A percentile compares a stretch with the other conserved stretches of the same genome.
phyloP scores from a whole-genome alignment of 164 flowering plant genomes.

The Aristolochia contorta region DNA sequence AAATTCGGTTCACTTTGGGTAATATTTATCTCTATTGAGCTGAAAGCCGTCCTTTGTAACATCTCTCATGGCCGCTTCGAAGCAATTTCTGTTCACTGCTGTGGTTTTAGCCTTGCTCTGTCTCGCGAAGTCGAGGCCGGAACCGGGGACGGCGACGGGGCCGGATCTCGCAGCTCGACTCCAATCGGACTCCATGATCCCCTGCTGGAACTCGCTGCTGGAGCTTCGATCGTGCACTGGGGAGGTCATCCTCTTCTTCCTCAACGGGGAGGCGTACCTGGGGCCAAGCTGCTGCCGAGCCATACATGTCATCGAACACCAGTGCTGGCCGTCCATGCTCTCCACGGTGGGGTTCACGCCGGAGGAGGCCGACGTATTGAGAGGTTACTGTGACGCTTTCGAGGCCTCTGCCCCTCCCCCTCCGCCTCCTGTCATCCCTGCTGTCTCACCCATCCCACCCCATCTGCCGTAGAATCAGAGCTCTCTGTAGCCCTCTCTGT shows the following conservation, averaged over 20 bases:
- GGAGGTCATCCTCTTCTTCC: slow-evolving; percentile 19
- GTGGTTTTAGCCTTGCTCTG: too few relatives aligned
- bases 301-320: slow-evolving; percentile 8
- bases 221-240: slow-evolving; percentile 21
- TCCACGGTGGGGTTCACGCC: slow-evolving; percentile 16
- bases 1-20: too few relatives aligned
- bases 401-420: neutral
- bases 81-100: too few relatives aligned
- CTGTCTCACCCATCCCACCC: neutral
- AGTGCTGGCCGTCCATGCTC: slow-evolving; percentile 24
- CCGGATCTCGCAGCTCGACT: neutral
- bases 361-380: slow-evolving; percentile 15
- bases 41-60: too few relatives aligned
- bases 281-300: slow-evolving; percentile 19
- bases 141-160: neutral
- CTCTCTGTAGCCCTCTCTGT: too few relatives aligned
- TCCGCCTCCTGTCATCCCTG: neutral
- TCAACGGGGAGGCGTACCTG: slow-evolving; percentile 18
- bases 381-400: slow-evolving; percentile 18
- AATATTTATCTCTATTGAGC: too few relatives aligned
- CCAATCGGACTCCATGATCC: slow-evolving; percentile 4
- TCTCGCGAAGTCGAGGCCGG: neutral
- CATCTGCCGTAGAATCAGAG: too few relatives aligned
- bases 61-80: too few relatives aligned
- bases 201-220: slow-evolving; percentile 36